Evolutionary conservation across 2,329 filamentous ascomycete species (phyloP).

Genomic region (Penicillium sp.): DNA sequence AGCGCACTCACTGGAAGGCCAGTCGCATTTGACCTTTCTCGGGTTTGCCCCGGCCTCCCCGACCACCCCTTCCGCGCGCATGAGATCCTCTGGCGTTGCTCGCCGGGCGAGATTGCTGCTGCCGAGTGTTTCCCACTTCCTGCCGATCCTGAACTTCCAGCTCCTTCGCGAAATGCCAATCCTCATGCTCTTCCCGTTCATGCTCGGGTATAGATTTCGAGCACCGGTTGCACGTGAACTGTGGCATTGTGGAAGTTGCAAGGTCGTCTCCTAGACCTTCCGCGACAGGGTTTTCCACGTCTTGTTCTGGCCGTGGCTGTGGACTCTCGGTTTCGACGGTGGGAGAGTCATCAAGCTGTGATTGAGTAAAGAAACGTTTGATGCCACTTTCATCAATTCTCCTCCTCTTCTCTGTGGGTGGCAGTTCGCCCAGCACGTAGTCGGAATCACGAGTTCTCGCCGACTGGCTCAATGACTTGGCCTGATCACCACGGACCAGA

Average conservation of each 20-base stretch:
- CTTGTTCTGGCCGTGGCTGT: neutral
- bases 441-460: slow-evolving; percentile 18
- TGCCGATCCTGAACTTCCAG: slow-evolving; percentile 65
- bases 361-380: slow-evolving; percentile 57
- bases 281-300: neutral
- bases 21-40: slow-evolving; percentile 40
- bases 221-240: slow-evolving; percentile 64
- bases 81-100: slow-evolving; percentile 16
- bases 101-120: slow-evolving; percentile 8
- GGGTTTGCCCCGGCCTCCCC: slow-evolving; percentile 28
- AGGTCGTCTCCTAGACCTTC: neutral
- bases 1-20: slow-evolving; percentile 29
- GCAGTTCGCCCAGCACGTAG: slow-evolving; percentile 10
- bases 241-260: neutral
- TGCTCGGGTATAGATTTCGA: slow-evolving; percentile 56
- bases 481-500: slow-evolving; percentile 65
- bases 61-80: slow-evolving; percentile 25
- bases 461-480: slow-evolving; percentile 45
- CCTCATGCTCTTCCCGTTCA: slow-evolving; percentile 72
- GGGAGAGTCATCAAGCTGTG: slow-evolving; percentile 8
- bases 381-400: slow-evolving; percentile 53
- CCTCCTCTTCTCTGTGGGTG: slow-evolving; percentile 43
- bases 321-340: slow-evolving; percentile 1
- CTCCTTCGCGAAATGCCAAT: slow-evolving; percentile 93
- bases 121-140: slow-evolving; percentile 21